Conservation (phyloP, 2,329 filamentous ascomycete species). For the Thelonectria rubi region DNA sequence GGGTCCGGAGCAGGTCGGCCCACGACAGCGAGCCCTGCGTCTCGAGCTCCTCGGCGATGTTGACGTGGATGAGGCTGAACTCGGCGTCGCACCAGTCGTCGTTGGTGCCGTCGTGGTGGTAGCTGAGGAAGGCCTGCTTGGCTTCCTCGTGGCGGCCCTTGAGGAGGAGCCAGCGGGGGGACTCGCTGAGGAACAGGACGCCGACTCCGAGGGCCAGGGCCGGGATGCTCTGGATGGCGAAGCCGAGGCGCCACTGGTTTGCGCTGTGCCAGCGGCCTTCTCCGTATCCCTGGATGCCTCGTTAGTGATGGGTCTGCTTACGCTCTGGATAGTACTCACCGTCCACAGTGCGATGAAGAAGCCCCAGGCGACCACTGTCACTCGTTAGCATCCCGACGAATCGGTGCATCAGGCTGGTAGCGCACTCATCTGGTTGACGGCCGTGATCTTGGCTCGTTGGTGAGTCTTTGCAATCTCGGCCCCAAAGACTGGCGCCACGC, state of each 20-base stretch:
- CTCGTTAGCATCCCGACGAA: neutral
- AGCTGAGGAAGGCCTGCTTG: slow-evolving; percentile 45
- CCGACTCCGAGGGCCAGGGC: slow-evolving; percentile 47
- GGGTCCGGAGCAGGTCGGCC: slow-evolving; percentile 45
- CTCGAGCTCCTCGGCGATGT: slow-evolving; percentile 48
- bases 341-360: slow-evolving; percentile 52
- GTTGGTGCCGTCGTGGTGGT: slow-evolving; percentile 49
- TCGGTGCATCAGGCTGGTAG: neutral
- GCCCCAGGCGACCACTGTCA: slow-evolving; percentile 52
- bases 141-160: slow-evolving; percentile 50
- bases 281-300: slow-evolving; percentile 27
- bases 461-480: slow-evolving; percentile 54
- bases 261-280: slow-evolving; percentile 50
- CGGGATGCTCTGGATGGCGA: slow-evolving; percentile 49
- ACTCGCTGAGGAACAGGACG: slow-evolving; percentile 49
- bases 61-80: slow-evolving; percentile 47
- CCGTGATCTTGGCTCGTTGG: slow-evolving; percentile 52
- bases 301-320: too few relatives aligned
- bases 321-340: too few relatives aligned
- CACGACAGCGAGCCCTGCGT: slow-evolving; percentile 43
- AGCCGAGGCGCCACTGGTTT: slow-evolving; percentile 52
- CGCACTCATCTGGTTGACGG: slow-evolving; percentile 54
- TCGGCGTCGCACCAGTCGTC: slow-evolving; percentile 50
- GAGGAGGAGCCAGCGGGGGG: slow-evolving; percentile 49
- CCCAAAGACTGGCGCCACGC: slow-evolving; percentile 52